Conservation (phyloP, 805 yeast genomes). For the Saccharomycopsis synnaedendra region DNA sequence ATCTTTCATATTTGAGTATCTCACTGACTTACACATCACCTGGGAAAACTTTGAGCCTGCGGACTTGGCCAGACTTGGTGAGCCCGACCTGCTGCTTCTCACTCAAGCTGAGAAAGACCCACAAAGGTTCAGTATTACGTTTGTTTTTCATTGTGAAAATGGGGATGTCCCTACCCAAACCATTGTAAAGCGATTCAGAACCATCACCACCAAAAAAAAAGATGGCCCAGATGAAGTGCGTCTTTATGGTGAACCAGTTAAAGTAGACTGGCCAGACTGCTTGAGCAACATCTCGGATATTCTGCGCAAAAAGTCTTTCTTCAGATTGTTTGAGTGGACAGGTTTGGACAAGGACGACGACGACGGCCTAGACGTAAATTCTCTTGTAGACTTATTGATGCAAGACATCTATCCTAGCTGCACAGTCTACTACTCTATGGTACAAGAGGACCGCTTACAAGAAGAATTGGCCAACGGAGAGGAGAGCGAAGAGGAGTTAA, state of each 20-base stretch:
- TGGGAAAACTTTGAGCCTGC: conserved; percentile 26
- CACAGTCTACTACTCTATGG: conserved; percentile 68
- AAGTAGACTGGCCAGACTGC: conserved; percentile 52
- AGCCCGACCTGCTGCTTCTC: conserved; percentile 23
- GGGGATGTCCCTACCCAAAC: conserved; percentile 37
- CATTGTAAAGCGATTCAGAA: conserved; percentile 48
- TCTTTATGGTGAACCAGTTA: conserved; percentile 41
- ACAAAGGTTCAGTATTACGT: conserved; percentile 43
- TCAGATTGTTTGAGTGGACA: conserved; percentile 82
- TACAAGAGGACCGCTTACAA: conserved; percentile 48
- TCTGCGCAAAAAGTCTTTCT: conserved; percentile 60
- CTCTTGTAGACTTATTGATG: conserved; percentile 54
- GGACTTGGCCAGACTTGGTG: neutral
- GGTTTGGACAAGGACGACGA: conserved; percentile 75
- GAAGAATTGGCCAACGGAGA: conserved; percentile 45
- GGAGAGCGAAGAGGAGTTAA: conserved; percentile 42
- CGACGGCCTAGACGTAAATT: conserved; percentile 35
- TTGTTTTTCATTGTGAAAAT: conserved; percentile 42
- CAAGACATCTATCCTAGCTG: conserved; percentile 85
- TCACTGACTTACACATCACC: conserved; percentile 52
- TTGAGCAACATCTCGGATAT: neutral
- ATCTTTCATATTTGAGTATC: conserved; percentile 57
- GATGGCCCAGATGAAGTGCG: conserved; percentile 15
- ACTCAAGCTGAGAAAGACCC: conserved; percentile 6
- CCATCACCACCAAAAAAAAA: conserved; percentile 21